Percentiles rank a stretch among this genome's conserved stretches.
phyloP scores from a whole-genome alignment of 352 stramenopile species.

The Phytophthora lateralis region DNA sequence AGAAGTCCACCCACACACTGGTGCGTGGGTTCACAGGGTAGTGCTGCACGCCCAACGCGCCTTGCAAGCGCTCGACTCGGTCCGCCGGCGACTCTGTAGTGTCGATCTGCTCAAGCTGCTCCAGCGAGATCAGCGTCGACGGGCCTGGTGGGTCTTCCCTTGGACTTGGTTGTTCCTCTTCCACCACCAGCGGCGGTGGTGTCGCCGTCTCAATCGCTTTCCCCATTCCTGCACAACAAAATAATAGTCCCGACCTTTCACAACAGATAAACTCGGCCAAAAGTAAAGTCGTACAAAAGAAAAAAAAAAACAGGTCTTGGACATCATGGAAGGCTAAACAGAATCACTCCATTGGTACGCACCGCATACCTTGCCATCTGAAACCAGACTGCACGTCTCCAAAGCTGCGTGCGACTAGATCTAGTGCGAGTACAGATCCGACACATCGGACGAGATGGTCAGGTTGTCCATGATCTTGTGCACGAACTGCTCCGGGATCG shows the following conservation, averaged over 20 bases:
- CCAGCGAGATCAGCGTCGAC: constrained; percentile 38
- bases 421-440: constrained; percentile 94
- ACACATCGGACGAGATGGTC: constrained; percentile 92
- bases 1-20: constrained; percentile 63
- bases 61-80: constrained; percentile 38
- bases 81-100: constrained; percentile 27
- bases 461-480: constrained; percentile 91
- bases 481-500: constrained; percentile 98
- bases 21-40: constrained; percentile 58
- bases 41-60: constrained; percentile 52
- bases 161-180: constrained; percentile 20
- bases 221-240: constrained; percentile 17
- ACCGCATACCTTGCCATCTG: not conserved
- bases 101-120: constrained; percentile 40
- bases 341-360: constrained; percentile 9
- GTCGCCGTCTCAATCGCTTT: constrained; percentile 17
- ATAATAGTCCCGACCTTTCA: constrained; percentile 28
- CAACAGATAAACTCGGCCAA: constrained; percentile 18
- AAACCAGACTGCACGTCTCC: not conserved
- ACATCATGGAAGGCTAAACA: constrained; percentile 2
- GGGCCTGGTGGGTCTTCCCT: constrained; percentile 5
- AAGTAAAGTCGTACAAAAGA: constrained; percentile 22
- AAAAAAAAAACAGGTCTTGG: constrained; percentile 10
- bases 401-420: constrained; percentile 16
- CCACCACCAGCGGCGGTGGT: constrained; percentile 9